Percentiles rank a stretch among this genome's conserved stretches.
Evolutionary conservation across 1,284 basidiomycete species (phyloP).

Genomic region (Austroboletus novae-zelandiae): DNA sequence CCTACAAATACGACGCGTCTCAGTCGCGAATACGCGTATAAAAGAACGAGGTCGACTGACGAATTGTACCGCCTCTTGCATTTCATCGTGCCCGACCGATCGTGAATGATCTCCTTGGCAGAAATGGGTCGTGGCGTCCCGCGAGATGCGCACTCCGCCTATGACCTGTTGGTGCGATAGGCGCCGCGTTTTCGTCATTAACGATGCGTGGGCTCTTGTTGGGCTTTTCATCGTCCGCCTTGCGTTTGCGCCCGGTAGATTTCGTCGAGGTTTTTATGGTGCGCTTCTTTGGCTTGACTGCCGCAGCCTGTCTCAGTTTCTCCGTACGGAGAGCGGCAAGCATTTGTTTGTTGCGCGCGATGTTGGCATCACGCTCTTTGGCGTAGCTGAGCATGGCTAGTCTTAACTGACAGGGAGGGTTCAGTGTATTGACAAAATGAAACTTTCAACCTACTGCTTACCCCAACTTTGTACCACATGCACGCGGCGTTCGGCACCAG

Average conservation of each 20-base stretch:
- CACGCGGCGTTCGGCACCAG: too few species aligned
- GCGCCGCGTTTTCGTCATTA: constrained; percentile 27
- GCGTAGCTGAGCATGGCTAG: constrained; percentile 40
- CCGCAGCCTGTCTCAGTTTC: too few species aligned
- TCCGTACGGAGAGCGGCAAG: constrained; percentile 47
- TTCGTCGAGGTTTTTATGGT: constrained; percentile 9
- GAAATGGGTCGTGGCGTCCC: constrained; percentile 40
- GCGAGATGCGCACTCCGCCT: constrained; percentile 66
- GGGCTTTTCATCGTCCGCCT: constrained; percentile 11
- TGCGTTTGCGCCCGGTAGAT: constrained; percentile 17
- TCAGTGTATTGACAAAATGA: too few species aligned
- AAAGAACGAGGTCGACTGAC: constrained; percentile 40
- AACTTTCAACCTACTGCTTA: too few species aligned
- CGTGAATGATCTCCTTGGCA: constrained; percentile 30
- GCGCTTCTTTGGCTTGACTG: too few species aligned
- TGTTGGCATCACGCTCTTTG: constrained; percentile 45
- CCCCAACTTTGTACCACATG: neutral
- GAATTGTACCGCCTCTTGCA: constrained; percentile 56
- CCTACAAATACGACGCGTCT: constrained; percentile 7
- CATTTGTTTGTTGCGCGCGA: constrained; percentile 46
- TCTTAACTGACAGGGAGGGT: too few species aligned
- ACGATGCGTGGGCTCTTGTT: constrained; percentile 32
- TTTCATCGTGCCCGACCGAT: constrained; percentile 38
- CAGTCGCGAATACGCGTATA: neutral
- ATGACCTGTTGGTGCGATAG: constrained; percentile 25